A percentile compares a stretch with the other conserved stretches of the same genome.
These are phyloP conservation scores for Amaranthus palmeri DNA, from an alignment of 148 eudicot species.

Conservation along the genomic window DNA sequence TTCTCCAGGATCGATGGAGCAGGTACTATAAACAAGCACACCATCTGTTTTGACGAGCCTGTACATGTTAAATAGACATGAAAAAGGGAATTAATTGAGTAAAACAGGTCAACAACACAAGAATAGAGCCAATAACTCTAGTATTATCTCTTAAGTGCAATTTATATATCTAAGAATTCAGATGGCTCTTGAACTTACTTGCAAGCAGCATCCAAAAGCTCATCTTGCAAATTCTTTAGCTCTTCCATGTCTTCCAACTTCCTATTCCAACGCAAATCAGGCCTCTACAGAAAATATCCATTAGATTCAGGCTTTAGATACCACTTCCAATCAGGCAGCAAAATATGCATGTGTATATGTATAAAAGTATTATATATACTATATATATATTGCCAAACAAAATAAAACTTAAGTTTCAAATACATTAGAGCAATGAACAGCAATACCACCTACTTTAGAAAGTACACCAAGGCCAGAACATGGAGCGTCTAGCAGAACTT, in stretches of 20 bases:
- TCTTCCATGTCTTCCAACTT: conserved; percentile 82
- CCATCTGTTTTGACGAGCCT: conserved; percentile 89
- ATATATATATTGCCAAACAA: not conserved
- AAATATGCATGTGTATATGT: too few species aligned
- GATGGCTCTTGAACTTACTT: conserved; percentile 38
- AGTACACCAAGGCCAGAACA: conserved; percentile 97
- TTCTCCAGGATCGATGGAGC: conserved; percentile 92
- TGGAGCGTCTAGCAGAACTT: conserved; percentile 93
- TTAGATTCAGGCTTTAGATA: not conserved
- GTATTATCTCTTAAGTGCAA: not conserved
- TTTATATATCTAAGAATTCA: conserved; percentile 1
- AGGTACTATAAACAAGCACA: conserved; percentile 83
- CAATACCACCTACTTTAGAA: conserved; percentile 56
- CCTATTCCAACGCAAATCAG: conserved; percentile 97
- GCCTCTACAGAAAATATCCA: conserved; percentile 45
- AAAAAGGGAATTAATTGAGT: not conserved
- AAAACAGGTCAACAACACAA: not conserved
- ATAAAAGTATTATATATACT: too few species aligned
- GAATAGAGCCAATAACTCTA: not conserved
- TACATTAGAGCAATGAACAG: not conserved
- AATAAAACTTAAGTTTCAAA: not conserved
- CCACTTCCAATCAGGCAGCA: not conserved
- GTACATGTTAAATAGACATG: conserved; percentile 4
- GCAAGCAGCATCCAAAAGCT: conserved; percentile 86
- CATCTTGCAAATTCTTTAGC: conserved; percentile 74